Evolutionary conservation across 495 filamentous ascomycete genomes (phyloP), one percentile per base, ranked within the genome.

Genomic region (Penicillium egyptiacum): DNA sequence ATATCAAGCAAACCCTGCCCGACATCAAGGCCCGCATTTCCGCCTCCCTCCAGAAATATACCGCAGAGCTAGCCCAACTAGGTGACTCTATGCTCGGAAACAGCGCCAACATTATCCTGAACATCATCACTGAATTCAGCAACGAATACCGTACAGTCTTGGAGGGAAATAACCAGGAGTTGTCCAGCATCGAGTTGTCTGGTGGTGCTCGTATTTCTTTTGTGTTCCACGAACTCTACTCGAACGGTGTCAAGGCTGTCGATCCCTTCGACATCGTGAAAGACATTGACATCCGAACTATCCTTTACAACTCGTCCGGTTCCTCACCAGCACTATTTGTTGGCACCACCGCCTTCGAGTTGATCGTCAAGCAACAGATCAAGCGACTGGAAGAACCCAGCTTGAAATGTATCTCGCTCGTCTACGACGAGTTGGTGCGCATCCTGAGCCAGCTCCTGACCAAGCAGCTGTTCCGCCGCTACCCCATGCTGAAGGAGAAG

Each of bases 321-420:
- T 91, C 95, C 12, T 97, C 95, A 10, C 95, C 95, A 5, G 92
- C 95, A 6, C 86, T 99, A 12, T 99, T 99, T 71, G 95, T 99
- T 39, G 94, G 93, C 51, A 98, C 95, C 9, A 94, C 91, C 1
- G 95, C 95, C 4, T 99, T 99, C 56, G 95, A 99, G 70, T 80
- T 96, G 49, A 96, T 99, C 62, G 95, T 98, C 61, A 99, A 98
- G 83, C 89, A 97, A 70, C 91, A 99, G 70, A 99, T 99, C 74
- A 95, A 87, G 81, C 84, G 95, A 44, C 74, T 99, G 47, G 95
- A 99, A 73, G 95, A 99, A 55, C 95, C 95, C 28, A 96, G 91
- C 72, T 74, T 95, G 69, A 98, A 96, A 77, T 99, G 95, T 80
- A 92, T 94, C 41, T 92, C 89, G 33, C 79, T 99, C 50, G 93